Evolutionary conservation across 2,329 filamentous ascomycete species (phyloP).

Genomic region (Neonectria neomacrospora): DNA sequence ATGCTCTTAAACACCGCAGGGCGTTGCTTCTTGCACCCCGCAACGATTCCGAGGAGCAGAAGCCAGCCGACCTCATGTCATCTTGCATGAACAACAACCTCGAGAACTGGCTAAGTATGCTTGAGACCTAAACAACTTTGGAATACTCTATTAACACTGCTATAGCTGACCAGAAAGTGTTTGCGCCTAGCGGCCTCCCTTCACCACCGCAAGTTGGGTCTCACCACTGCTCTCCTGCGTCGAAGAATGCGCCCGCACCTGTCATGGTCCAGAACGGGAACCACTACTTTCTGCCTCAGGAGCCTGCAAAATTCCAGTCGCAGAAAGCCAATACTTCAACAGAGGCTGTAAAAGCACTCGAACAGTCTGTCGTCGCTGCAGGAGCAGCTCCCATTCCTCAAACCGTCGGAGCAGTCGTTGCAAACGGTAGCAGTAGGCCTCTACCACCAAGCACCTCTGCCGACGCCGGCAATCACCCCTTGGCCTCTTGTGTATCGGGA

Average conservation of each 20-base stretch:
- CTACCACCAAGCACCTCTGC: background rate
- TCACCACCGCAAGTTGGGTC: constrained; percentile 38
- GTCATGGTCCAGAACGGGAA: constrained; percentile 34
- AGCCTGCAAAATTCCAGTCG: background rate
- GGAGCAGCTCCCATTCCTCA: constrained; percentile 7
- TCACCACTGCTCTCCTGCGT: constrained; percentile 36
- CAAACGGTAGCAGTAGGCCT: constrained; percentile 25
- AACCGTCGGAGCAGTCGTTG: constrained; percentile 21
- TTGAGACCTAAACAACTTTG: background rate
- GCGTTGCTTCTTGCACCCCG: constrained; percentile 39
- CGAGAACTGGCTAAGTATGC: constrained; percentile 53
- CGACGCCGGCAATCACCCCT: too few species aligned
- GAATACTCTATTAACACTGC: constrained; percentile 27
- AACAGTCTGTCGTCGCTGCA: constrained; percentile 45
- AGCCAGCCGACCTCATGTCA: constrained; percentile 42
- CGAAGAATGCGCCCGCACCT: constrained; percentile 34
- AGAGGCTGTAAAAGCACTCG: constrained; percentile 44
- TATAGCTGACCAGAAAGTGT: constrained; percentile 45
- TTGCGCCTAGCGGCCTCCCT: constrained; percentile 45
- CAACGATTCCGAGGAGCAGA: constrained; percentile 16
- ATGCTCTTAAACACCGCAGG: constrained; percentile 49
- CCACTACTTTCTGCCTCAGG: constrained; percentile 43
- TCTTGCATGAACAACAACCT: constrained; percentile 43
- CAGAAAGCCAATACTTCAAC: constrained; percentile 14
- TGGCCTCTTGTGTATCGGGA: background rate